Evolutionary conservation across 805 yeast species (phyloP).

Genomic region (Metschnikowia colocasiae): DNA sequence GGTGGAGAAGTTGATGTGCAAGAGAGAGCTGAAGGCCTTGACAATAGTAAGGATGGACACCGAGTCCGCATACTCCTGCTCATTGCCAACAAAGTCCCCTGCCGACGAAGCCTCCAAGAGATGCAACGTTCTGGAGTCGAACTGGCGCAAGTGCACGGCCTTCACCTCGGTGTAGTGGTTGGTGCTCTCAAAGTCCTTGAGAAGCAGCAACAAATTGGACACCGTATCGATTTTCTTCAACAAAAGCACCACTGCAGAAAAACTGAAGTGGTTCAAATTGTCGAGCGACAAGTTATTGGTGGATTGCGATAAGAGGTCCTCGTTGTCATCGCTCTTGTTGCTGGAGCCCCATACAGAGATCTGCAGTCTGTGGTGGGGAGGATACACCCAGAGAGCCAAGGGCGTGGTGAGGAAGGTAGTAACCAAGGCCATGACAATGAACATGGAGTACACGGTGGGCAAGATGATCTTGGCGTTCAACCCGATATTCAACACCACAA

Average conservation of each 20-base stretch:
- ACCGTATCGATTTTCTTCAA: conserved; percentile 32
- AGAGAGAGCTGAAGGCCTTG: conserved; percentile 31
- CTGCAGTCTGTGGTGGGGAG: conserved; percentile 55
- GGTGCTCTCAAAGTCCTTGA: conserved; percentile 22
- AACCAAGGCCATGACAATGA: conserved; percentile 75
- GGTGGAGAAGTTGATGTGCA: conserved; percentile 26
- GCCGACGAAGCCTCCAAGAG: conserved; percentile 59
- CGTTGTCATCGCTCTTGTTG: conserved; percentile 5
- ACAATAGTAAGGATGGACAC: conserved; percentile 34
- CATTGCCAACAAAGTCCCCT: conserved; percentile 19
- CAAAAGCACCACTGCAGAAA: conserved; percentile 26
- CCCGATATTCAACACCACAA: conserved; percentile 74
- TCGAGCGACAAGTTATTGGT: conserved; percentile 15
- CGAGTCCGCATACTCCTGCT: conserved; percentile 26
- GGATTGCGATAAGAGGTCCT: conserved; percentile 5
- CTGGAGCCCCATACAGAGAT: conserved; percentile 34
- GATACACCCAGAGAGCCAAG: conserved; percentile 57
- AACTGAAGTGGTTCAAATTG: conserved; percentile 19
- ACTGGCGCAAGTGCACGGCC: conserved; percentile 54
- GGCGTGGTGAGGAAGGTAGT: conserved; percentile 82
- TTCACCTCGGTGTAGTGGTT: conserved; percentile 31
- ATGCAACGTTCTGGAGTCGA: conserved; percentile 68
- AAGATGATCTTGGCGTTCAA: conserved; percentile 65
- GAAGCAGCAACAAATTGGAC: conserved; percentile 32
- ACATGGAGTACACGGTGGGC: conserved; percentile 69